Evolutionary conservation across 2,329 filamentous ascomycete genomes (phyloP).

Genomic region (Colletotrichum sp.): DNA sequence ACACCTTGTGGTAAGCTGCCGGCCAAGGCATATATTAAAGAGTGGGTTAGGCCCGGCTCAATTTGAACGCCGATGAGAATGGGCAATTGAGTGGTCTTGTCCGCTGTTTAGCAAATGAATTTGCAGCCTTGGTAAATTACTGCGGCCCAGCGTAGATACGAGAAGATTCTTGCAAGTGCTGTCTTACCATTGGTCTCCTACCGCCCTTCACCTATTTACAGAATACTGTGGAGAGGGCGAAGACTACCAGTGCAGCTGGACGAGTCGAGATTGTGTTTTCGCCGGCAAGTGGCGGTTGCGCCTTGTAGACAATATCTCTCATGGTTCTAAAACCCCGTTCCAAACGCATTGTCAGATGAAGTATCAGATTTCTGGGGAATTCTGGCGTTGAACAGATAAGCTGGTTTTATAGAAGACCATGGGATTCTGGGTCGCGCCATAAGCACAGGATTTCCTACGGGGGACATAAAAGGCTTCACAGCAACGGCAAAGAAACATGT

Average conservation of each 20-base stretch:
- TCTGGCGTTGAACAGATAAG: neutral
- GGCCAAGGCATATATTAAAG: neutral
- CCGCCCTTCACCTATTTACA: rapidly evolving
- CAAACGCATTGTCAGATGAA: no score
- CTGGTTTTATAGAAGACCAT: neutral
- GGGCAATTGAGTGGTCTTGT: no score
- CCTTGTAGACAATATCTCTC: neutral
- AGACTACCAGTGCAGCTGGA: neutral
- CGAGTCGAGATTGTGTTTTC: neutral
- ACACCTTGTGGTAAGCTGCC: neutral
- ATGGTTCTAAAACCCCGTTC: neutral
- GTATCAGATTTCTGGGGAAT: neutral
- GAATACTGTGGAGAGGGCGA: neutral
- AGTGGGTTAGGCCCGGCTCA: neutral
- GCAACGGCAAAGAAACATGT: neutral
- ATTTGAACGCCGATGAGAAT: neutral
- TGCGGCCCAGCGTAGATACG: neutral
- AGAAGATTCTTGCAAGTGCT: neutral
- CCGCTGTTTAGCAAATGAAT: neutral
- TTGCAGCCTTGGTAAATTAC: neutral
- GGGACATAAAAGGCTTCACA: rapidly evolving
- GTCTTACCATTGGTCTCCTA: neutral
- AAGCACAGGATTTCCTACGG: neutral
- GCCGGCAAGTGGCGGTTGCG: neutral
- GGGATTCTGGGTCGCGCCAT: neutral